Percentiles rank a stretch among this genome's conserved stretches.
phyloP scores from a whole-genome alignment of 2,329 filamentous ascomycete species.

The Xylaria sp. region DNA sequence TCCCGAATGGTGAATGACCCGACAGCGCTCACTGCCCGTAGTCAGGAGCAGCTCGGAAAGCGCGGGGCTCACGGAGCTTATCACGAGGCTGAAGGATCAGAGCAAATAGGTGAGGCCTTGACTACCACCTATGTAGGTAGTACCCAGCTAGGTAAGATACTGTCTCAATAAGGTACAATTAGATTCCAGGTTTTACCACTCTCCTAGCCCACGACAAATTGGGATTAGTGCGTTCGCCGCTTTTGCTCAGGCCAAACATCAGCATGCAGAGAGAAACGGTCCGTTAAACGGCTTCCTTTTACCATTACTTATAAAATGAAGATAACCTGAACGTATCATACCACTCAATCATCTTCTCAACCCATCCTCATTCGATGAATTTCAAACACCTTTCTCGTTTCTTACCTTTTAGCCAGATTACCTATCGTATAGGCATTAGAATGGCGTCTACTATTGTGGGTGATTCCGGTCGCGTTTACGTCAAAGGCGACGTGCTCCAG shows the following conservation, averaged over 20 bases:
- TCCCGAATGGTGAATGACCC: conserved; percentile 5
- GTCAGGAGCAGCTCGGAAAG: conserved; percentile 16
- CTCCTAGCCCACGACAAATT: no score
- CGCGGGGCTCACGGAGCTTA: conserved; percentile 33
- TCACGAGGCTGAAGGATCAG: conserved; percentile 46
- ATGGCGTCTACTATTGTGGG: conserved; percentile 49
- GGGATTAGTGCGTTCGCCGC: no score
- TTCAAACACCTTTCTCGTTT: conserved; percentile 24
- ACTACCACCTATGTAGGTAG: no score
- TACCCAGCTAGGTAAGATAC: no score
- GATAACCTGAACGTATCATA: no score
- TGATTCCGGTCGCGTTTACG: conserved; percentile 51
- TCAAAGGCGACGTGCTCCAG: conserved; percentile 47
- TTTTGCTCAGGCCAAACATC: no score
- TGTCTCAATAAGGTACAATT: no score
- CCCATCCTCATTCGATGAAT: conserved; percentile 22
- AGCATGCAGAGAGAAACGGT: no score
- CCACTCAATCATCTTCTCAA: conserved; percentile 3
- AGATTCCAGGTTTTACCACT: no score
- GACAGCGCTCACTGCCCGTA: neutral
- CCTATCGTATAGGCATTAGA: conserved; percentile 34
- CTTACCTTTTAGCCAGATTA: conserved; percentile 23
- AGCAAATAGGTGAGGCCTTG: conserved; percentile 44
- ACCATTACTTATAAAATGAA: no score
- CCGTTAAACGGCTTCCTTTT: no score